These are phyloP conservation scores for Trichoderma aggressivum DNA, from an alignment of 2,329 filamentous ascomycete genomes.

Conservation along the genomic window DNA sequence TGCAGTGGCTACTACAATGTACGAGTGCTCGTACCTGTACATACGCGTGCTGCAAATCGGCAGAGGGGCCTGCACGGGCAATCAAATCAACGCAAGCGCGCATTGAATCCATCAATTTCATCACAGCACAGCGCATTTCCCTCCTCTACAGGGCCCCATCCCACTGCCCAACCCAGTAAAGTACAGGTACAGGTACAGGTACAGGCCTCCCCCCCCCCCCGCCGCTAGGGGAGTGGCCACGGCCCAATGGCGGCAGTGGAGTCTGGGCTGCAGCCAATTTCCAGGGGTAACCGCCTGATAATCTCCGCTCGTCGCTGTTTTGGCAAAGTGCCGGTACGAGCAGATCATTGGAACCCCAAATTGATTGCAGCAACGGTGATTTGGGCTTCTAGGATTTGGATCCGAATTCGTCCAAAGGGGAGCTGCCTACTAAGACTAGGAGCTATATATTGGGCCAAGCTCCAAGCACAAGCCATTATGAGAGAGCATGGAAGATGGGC, in stretches of 20 bases:
- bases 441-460: background rate
- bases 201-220: background rate
- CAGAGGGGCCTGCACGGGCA: background rate
- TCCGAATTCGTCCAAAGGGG: background rate
- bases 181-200: background rate
- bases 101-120: background rate
- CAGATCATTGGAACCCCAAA: background rate
- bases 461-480: background rate
- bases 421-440: no score
- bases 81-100: background rate
- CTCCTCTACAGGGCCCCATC: background rate
- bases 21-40: background rate
- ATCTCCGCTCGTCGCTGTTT: slow-evolving; percentile 14
- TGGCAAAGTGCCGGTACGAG: background rate
- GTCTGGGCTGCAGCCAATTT: background rate
- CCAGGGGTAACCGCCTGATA: slow-evolving; percentile 11
- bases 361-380: no score
- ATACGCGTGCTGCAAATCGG: no score
- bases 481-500: background rate
- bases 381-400: no score
- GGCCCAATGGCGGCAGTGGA: background rate
- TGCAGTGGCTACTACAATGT: background rate
- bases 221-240: background rate
- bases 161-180: background rate
- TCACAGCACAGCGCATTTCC: background rate